Evolutionary conservation across 257 asterid species (phyloP), one percentile per base, ranked within the genome.

Genomic region (Cordia subcordata): DNA sequence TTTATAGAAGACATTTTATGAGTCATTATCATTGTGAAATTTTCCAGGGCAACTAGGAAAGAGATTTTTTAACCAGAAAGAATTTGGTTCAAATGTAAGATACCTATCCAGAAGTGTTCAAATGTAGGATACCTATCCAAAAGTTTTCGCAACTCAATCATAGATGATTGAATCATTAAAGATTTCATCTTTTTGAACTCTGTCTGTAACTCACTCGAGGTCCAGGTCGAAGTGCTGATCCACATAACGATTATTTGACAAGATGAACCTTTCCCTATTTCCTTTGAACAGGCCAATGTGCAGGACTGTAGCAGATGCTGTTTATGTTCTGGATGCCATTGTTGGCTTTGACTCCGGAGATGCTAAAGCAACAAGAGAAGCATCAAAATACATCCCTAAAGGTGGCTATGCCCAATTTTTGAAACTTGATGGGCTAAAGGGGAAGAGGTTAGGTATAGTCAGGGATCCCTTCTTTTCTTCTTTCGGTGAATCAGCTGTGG

Each of bases 261-360:
- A 46, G 49, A n/a, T 33, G 6, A 47, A 10, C 14, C 8, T 5
- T 5, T 23, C 40, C 1, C 15, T 56, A 22, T 10, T 40, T 47
- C 49, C 42, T 9, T 61, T 65, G n/a, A 10, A 56, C 57, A 77
- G 87, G 62, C 84, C 84, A 12, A 67, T 81, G 18, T 74, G 78
- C 50, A 75, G 84, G 75, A 78, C 80, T 11, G 76, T 81, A 8
- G 49, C 78, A 21, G 87, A 81, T 12, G 80, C 84, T 1, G 84
- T 75, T 33, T 45, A 69, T 62, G 82, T 78, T 60, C 87, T 81
- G 54, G 82, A 81, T 67, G 80, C 66, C 13, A 75, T 78, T n/a
- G 78, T 70, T 20, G 84, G 87, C 50, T 81, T 40, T 17, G 87
- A 81, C 55, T 55, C 39, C 35, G 47, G 73, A 9, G 87, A 78